A percentile compares a stretch with the other conserved stretches of the same genome.
Evolutionary conservation across 225 moss, liverwort and hornwort genomes (phyloP).

Genomic region (Physcomitrellopsis africana): DNA sequence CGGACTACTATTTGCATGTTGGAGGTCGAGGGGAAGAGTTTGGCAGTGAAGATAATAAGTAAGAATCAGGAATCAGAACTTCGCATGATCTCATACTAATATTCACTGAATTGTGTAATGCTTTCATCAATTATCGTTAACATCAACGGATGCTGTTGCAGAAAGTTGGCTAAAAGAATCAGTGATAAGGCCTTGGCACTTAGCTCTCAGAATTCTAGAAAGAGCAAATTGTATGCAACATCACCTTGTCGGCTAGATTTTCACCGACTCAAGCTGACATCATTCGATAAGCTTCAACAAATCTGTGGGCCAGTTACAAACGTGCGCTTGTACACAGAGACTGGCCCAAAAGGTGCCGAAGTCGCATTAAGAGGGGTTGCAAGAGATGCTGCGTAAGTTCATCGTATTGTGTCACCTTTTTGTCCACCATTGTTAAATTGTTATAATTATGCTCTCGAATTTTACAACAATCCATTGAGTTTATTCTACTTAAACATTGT

Average conservation of each 20-base stretch:
- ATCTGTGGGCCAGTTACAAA: constrained; percentile 73
- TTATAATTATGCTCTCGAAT: neutral
- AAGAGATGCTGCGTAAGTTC: constrained; percentile 88
- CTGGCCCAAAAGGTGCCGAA: constrained; percentile 49
- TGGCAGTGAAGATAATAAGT: constrained; percentile 37
- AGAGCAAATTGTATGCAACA: constrained; percentile 50
- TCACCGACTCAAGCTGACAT: constrained; percentile 77
- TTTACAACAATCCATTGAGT: neutral
- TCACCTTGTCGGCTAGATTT: constrained; percentile 81
- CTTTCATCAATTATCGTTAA: neutral
- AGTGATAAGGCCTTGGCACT: constrained; percentile 23
- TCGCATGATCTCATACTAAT: constrained; percentile 12
- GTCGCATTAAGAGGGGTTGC: constrained; percentile 46
- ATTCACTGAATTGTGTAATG: neutral
- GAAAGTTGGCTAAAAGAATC: constrained; percentile 33
- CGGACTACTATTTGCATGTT: constrained; percentile 93
- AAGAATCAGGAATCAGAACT: constrained; percentile 3
- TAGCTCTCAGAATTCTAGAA: constrained; percentile 41
- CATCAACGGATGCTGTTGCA: constrained; percentile 13
- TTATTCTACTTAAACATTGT: neutral
- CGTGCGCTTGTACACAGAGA: constrained; percentile 79
- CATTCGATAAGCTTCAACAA: constrained; percentile 93
- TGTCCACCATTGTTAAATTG: too few species aligned
- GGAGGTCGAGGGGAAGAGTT: constrained; percentile 77
- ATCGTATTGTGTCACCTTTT: constrained; percentile 5